Evolutionary conservation across 768 basidiomycete species (phyloP).

Genomic region (Vishniacozyma victoriae): DNA sequence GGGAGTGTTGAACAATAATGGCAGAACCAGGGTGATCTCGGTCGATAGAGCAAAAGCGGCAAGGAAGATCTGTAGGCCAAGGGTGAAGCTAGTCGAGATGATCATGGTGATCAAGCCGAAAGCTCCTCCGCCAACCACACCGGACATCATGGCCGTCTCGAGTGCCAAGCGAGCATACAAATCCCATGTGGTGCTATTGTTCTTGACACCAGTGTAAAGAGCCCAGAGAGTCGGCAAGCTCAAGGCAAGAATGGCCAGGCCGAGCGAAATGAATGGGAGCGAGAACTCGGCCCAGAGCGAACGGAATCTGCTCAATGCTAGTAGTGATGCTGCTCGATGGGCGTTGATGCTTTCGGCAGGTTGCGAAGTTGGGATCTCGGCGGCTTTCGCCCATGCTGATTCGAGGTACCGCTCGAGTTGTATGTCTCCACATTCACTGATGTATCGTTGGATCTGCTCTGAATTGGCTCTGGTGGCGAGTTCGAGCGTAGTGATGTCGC

Average conservation of each 20-base stretch:
- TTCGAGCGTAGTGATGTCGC: constrained; percentile 45
- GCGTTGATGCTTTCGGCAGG: background rate
- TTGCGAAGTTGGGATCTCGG: constrained; percentile 2
- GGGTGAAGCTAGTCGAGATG: constrained; percentile 15
- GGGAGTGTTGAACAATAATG: constrained; percentile 10
- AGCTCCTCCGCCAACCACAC: constrained; percentile 53
- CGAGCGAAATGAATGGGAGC: constrained; percentile 65
- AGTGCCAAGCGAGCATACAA: constrained; percentile 48
- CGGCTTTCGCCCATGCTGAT: constrained; percentile 50
- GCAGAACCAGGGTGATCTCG: constrained; percentile 17
- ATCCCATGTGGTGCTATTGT: constrained; percentile 44
- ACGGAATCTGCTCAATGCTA: constrained; percentile 66
- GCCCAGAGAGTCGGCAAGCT: constrained; percentile 57
- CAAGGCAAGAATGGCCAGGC: constrained; percentile 59
- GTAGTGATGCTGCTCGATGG: constrained; percentile 55
- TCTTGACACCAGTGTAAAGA: constrained; percentile 54
- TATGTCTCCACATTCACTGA: constrained; percentile 73
- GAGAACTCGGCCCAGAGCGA: constrained; percentile 94
- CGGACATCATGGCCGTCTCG: constrained; percentile 55
- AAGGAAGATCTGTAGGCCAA: constrained; percentile 37
- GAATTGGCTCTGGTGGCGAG: constrained; percentile 66
- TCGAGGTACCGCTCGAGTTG: constrained; percentile 57
- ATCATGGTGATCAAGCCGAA: constrained; percentile 47
- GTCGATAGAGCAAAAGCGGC: constrained; percentile 29
- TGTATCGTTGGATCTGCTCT: constrained; percentile 67